Conservation (phyloP, 345 rosid genomes). For the Bretschneidera sinensis region DNA sequence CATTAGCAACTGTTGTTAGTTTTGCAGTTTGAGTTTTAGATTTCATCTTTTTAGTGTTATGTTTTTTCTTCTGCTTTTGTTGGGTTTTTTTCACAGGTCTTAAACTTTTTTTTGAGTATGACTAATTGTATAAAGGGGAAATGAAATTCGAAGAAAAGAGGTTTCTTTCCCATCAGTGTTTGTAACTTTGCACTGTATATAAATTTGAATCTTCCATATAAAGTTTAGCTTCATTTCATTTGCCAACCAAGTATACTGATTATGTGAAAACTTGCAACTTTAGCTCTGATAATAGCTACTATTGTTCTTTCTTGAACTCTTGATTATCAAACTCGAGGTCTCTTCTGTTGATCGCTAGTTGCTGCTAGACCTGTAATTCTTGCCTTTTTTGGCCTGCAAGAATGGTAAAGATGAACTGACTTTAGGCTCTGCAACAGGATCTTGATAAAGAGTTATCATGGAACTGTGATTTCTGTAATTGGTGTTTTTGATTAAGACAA, state of each 20-base stretch:
- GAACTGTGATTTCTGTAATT: slow-evolving; percentile 5
- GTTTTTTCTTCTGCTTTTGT: slow-evolving; percentile 5
- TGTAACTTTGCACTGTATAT: slow-evolving; percentile 14
- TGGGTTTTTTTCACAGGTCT: slow-evolving; percentile 23
- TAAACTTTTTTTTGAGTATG: slow-evolving; percentile 6
- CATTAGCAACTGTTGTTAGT: slow-evolving; percentile 12
- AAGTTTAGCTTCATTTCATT: neutral
- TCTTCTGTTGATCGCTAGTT: too few relatives aligned
- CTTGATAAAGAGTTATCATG: slow-evolving; percentile 3
- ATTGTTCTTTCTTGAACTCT: too few relatives aligned
- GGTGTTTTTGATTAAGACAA: slow-evolving; percentile 10
- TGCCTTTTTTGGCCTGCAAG: neutral
- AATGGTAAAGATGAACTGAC: too few relatives aligned
- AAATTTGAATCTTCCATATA: slow-evolving; percentile 11
- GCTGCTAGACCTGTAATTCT: neutral
- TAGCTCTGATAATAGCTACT: too few relatives aligned
- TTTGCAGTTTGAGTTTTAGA: slow-evolving; percentile 16
- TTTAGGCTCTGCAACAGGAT: neutral
- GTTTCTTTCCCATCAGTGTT: slow-evolving; percentile 10
- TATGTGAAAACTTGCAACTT: too few relatives aligned
- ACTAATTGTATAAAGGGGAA: slow-evolving; percentile 32
- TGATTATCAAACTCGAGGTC: too few relatives aligned
- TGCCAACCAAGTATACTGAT: neutral
- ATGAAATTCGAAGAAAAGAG: slow-evolving; percentile 12
- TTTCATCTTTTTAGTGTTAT: slow-evolving; percentile 1